Base-by-base conservation (phyloP, 306 rosid species). In the Astragalus glycyphyllos region DNA sequence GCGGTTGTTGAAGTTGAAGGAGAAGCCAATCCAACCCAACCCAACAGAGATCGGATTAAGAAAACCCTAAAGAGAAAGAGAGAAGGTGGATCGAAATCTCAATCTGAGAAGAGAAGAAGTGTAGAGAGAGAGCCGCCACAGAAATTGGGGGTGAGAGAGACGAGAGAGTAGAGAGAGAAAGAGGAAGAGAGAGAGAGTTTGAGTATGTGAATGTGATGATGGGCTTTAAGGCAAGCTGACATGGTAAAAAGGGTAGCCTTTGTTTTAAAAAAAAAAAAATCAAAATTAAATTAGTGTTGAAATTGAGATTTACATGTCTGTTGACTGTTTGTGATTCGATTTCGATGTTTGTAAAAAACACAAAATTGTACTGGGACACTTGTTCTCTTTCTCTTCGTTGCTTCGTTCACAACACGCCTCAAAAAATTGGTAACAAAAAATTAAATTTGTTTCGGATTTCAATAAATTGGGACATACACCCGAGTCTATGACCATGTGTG, bases 61-160 rank as follows among this genome's bases (percentile, higher is more conserved):
- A 31, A 57, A 54, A 51, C 31, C 32, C 31, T 51, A 4, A 41
- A 1, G 10, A 42, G 48, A 42, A 42, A 20, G 23, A 20, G 23
- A 37, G 13, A 53, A 8, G 65, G 65, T 73, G 75, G 96, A 89
- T 89, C 92, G 78, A 63, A 82, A 86, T 84, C 87, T 73, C 56
- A 59, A 77, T 70, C 77, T 65, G 32, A 70, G 54, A 64, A 4
- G 64, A 57, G 61, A 74, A 32, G 69, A 61, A 38, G 63, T 17
- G 15, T 70, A 77, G 78, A 72, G 71, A 73, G 80, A 78, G 84
- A 84, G 91, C 94, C 89, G 88, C 94, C 93, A 88, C 85, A 79
- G 74, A 80, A 77, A 83, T 71, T 77, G 84, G 73, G 77, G 54
- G 56, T 41, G 70, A 72, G 74, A 46, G 65, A 72, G 63, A 65